Base-by-base conservation (phyloP, 2,329 filamentous ascomycete species). In the Colletotrichum aenigma region DNA sequence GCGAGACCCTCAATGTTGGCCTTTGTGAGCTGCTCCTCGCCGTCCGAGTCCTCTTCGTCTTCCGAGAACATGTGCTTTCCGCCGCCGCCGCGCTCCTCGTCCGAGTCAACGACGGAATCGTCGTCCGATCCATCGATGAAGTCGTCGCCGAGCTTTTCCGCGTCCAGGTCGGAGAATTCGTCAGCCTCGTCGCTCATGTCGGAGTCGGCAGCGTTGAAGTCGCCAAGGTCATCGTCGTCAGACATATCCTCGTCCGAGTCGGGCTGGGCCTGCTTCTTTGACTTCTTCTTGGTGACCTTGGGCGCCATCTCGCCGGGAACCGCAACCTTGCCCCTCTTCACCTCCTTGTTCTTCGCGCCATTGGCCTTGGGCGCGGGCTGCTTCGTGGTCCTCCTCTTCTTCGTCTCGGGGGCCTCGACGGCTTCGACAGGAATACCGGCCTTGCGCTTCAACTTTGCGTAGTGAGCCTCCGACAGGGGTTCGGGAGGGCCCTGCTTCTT, bases 1-100 rank as follows among this genome's bases (percentile, higher is more conserved):
- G 96, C 96, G 71, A 99, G 88, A 74, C 97, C 97, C 80, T 94
- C 97, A 77, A 99, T 98, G 85, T 99, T 99, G 77, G 97, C 97
- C 3, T 96, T 96, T 67, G 95, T 99, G 79, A 99, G 90, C 83
- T 93, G 94, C 86, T 98, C 96, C 85, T 98, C 95, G 7, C 92
- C 93, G 80, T 97, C 95, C 1, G 94, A 96, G 67, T 96, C 93
- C 78, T 96, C 95, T 80, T 97, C 96, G 81, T 98, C 96, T 78
- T 98, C 97, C 0, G 97, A 98, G 89, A 98, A 99, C 89, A 98
- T 95, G 78, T 93, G 91, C 80, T 90, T 87, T 76, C 84, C 84
- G 78, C 90, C 83, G 85, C 89, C 82, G 84, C 85, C 82, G 69
- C 86, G 85, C 34, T 92, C 91, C 58, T 92, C 90, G 78, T 96